A percentile compares a stretch with the other conserved stretches of the same genome.
Conservation (phyloP, 2,329 filamentous ascomycete genomes). For the Dothidotthia symphoricarpi region DNA sequence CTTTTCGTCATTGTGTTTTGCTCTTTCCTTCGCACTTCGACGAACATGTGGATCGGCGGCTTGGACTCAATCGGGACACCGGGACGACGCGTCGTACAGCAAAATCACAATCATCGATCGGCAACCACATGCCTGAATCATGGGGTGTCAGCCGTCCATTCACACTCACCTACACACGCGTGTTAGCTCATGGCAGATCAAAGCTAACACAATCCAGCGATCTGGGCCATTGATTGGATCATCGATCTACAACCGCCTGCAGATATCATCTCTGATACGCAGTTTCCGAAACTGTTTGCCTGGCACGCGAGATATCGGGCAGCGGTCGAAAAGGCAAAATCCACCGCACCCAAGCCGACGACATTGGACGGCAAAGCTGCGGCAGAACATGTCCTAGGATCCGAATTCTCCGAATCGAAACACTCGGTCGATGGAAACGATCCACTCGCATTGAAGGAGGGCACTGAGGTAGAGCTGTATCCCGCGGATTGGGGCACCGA, state of each 20-base stretch:
- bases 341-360: constrained; percentile 41
- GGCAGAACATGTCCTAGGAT: constrained; percentile 47
- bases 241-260: constrained; percentile 54
- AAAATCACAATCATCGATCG: too few relatives aligned
- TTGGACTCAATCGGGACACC: background rate
- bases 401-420: constrained; percentile 50
- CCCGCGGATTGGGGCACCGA: constrained; percentile 21
- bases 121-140: background rate
- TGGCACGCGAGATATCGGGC: constrained; percentile 64
- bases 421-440: constrained; percentile 51
- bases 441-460: constrained; percentile 53
- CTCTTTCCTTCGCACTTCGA: too few relatives aligned
- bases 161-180: background rate
- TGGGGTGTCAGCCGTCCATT: background rate
- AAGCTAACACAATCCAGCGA: constrained; percentile 36
- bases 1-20: too few relatives aligned
- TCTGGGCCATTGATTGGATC: constrained; percentile 67
- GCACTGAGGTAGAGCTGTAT: constrained; percentile 49
- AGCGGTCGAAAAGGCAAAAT: constrained; percentile 47
- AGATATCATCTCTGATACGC: constrained; percentile 51
- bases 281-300: constrained; percentile 60
- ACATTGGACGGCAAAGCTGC: constrained; percentile 57
- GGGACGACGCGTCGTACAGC: too few relatives aligned
- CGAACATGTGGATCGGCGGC: too few relatives aligned
- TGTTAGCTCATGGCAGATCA: background rate